phyloP scores from a whole-genome alignment of 2,329 filamentous ascomycete genomes.

The Diaporthe citri region DNA sequence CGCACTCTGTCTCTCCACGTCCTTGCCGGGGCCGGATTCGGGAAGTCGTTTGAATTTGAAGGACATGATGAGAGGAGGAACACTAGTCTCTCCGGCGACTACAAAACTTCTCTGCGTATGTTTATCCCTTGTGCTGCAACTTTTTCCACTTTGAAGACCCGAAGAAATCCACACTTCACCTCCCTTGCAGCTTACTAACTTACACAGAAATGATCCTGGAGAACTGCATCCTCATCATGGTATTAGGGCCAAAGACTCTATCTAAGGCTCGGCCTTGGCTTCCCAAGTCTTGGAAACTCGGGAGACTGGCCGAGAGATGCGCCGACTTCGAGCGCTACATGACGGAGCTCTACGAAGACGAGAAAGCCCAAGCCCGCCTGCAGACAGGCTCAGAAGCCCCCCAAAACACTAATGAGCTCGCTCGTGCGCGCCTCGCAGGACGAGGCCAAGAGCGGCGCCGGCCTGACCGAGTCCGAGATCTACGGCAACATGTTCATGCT shows the following conservation, averaged over 20 bases:
- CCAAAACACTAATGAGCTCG: slow-evolving; percentile 14
- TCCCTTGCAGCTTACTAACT: no score
- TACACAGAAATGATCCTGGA: slow-evolving; percentile 42
- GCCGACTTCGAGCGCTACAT: slow-evolving; percentile 47
- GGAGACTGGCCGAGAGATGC: slow-evolving; percentile 42
- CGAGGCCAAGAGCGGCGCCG: background rate
- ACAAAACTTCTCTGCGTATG: slow-evolving; percentile 16
- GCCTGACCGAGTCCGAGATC: slow-evolving; percentile 57
- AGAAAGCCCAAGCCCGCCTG: slow-evolving; percentile 41
- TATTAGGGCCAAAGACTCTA: slow-evolving; percentile 40
- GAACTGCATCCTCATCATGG: slow-evolving; percentile 46
- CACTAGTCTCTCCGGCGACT: background rate
- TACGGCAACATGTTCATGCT: slow-evolving; percentile 63
- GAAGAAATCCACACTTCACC: no score
- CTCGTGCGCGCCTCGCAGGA: slow-evolving; percentile 27
- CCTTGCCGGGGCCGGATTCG: slow-evolving; percentile 17
- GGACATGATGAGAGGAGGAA: slow-evolving; percentile 35
- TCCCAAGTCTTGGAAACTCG: slow-evolving; percentile 54
- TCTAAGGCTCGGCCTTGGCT: slow-evolving; percentile 57
- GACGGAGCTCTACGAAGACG: slow-evolving; percentile 48
- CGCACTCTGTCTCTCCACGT: slow-evolving; percentile 27
- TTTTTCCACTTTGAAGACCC: no score
- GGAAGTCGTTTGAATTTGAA: slow-evolving; percentile 40
- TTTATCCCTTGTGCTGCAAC: no score
- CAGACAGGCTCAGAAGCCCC: background rate